Base-by-base conservation (phyloP, 495 filamentous ascomycete genomes). In the Alectoria sarmentosa region DNA sequence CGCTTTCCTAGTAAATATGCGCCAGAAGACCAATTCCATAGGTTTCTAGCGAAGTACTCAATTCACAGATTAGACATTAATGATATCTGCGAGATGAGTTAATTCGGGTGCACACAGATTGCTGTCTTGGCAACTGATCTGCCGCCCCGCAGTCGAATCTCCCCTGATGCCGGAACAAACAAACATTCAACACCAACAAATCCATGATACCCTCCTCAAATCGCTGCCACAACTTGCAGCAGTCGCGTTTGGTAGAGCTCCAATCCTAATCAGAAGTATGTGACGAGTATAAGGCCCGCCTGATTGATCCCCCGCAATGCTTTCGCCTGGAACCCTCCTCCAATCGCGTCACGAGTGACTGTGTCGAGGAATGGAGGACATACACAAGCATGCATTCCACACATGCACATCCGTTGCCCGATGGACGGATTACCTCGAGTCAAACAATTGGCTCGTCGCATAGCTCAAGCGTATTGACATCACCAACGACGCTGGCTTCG, bases 351-450 rank as follows among this genome's bases (percentile, higher is more conserved):
- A 64, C 28, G 30, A 21, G 17, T 58, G 15, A 34, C 32, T 23
- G n/a, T 17, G 62, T 39, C 36, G 46, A 59, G 63, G 54, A 62
- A 68, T 62, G 66, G 66, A 68, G 52, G 52, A 55, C 52, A 55
- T 39, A 61, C 54, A 58, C 39, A 41, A 52, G 23, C 41, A 69
- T 69, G 67, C 67, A 69, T 69, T 69, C 67, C 63, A 61, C 67
- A 56, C n/a, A n/a, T n/a, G n/a, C 66, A 49, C 66, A 68, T 26
- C 66, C 66, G 49, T 64, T 60, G 52, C 55, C 66, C 52, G 23
- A 65, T 55, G 52, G 41, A 65, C 46, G 17, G 19, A 52, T 56
- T 21, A 38, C 34, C 10, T 62, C 67, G 39, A 48, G 39, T 52
- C 62, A 55, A 54, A 10, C 62, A 57, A 61, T 39, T 44, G 36